Evolutionary conservation across 2,329 filamentous ascomycete species (phyloP), one percentile per base, ranked within the genome.

Genomic region (Pseudonectria foliicola): DNA sequence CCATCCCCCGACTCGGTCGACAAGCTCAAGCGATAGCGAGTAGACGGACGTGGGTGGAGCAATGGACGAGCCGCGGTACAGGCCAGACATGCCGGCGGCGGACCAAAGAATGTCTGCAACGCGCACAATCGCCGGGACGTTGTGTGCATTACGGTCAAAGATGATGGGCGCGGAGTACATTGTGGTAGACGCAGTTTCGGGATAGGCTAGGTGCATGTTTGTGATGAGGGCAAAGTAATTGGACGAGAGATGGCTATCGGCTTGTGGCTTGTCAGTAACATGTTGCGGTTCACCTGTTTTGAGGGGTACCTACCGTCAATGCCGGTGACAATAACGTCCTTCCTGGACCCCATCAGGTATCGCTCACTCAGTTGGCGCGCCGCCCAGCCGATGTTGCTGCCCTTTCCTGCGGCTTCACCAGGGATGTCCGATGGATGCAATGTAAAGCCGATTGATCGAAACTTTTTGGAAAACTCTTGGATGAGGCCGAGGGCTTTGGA

Each of bases 21-120:
- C 73, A 12, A 86, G 61, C 29, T 74, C 69, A 27, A 86, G 69
- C 1, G 81, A 76, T 1, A 85, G 57, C 5, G 81, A 85, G 52
- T 85, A 86, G 24, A 85, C 82, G 1, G 82, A 85, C 0, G 81
- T 85, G 3, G 82, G 82, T 10, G 82, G 82, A 12, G 78, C 73
- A 39, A 85, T 75, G 11, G 67, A 67, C 1, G 80, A 82, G 31
- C 73, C 71, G 8, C 64, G 62, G 56, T 83, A 82, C 25, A 83
- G 67, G 33, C 79, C 80, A 23, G 81, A 85, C 44, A 85, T 68
- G 33, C 82, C 82, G 23, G 78, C 81, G 26, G 77, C 80, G 38
- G 72, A 75, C 82, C 82, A 86, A 39, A 85, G 66, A 35, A 86
- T 70, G 50, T 86, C 82, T 32, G 80, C 81, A 21, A 83, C 77